Evolutionary conservation across 1,284 basidiomycete species (phyloP), one percentile per base, ranked within the genome.

Genomic region (Thecaphora frezii): DNA sequence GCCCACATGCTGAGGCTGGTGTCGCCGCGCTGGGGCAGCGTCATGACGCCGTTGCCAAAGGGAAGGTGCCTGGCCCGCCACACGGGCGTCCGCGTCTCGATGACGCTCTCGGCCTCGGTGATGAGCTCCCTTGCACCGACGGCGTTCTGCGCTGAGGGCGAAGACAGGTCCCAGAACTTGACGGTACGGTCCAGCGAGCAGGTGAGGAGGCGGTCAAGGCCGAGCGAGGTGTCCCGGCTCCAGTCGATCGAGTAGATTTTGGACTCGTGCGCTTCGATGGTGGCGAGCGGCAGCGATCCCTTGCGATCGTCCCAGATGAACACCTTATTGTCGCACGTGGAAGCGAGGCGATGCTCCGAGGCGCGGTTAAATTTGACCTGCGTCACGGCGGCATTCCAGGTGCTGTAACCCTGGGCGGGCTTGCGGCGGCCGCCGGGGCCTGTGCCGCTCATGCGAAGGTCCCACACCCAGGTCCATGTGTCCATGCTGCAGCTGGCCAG

Each of bases 51-150:
- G 30, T 86, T 83, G 1, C 94, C 94, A 74, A 98, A 98, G 0
- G 96, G 94, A 3, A 97, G 81, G 77, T 93, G 86, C 38, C 94
- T 83, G 0, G 94, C 94, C 36, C 94, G 84, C 92, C 93, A 97
- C 0, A 98, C 89, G 0, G 94, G 94, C 73, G 96, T 91, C 1
- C 83, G 82, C 0, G 93, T 94, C 45, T 84, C 80, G 58, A 93
- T 90, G 5, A 81, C 84, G 3, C 57, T 58, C 46, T 76, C 67
- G 1, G 74, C 65, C 51, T 73, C 70, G 3, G 71, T 74, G 24
- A 78, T 65, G 18, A 73, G 66, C 48, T 68, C 57, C n/a, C 72
- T 54, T 1, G 68, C 51, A 1, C 66, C 71, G 24, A 75, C 64
- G 3, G 75, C 74, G 2, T 51, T 49, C 37, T 75, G 73, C 37